Evolutionary conservation across 148 eudicot species (phyloP).

Genomic region (Rheum nobile): DNA sequence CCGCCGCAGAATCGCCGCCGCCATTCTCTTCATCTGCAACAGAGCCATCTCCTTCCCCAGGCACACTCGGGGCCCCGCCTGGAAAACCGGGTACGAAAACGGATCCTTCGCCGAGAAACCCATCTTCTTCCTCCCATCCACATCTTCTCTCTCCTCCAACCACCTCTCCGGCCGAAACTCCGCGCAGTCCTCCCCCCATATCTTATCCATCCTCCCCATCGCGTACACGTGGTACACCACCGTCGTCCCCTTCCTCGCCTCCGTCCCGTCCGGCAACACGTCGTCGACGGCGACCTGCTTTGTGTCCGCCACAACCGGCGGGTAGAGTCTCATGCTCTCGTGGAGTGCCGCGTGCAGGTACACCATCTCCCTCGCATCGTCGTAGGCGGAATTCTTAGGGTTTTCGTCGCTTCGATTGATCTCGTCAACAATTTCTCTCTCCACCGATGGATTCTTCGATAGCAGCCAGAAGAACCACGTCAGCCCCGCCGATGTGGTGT

Average conservation of each 20-base stretch:
- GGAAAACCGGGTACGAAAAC: conserved; percentile 18
- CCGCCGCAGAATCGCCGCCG: conserved; percentile 11
- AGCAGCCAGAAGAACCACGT: conserved; percentile 17
- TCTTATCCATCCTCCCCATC: conserved; percentile 17
- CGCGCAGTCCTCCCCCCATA: conserved; percentile 18
- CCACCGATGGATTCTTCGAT: conserved; percentile 3
- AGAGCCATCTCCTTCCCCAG: conserved; percentile 26
- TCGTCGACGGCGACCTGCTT: neutral
- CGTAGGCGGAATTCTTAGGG: conserved; percentile 1
- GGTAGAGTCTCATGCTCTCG: neutral
- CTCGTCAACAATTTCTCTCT: conserved; percentile 10
- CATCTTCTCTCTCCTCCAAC: neutral
- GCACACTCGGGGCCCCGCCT: conserved; percentile 19
- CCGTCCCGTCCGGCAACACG: conserved; percentile 17
- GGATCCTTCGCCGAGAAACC: conserved; percentile 9
- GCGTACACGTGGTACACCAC: conserved; percentile 1
- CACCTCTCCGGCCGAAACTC: conserved; percentile 17
- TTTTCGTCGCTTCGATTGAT: neutral
- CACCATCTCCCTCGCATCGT: neutral
- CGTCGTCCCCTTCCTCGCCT: conserved; percentile 12
- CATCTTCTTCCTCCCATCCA: neutral
- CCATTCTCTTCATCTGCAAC: conserved; percentile 23
- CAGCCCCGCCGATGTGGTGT: neutral
- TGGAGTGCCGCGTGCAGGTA: neutral
- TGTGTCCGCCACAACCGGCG: neutral